phyloP scores from a whole-genome alignment of 2,329 filamentous ascomycete genomes.

The Xylariaceae sp. region DNA sequence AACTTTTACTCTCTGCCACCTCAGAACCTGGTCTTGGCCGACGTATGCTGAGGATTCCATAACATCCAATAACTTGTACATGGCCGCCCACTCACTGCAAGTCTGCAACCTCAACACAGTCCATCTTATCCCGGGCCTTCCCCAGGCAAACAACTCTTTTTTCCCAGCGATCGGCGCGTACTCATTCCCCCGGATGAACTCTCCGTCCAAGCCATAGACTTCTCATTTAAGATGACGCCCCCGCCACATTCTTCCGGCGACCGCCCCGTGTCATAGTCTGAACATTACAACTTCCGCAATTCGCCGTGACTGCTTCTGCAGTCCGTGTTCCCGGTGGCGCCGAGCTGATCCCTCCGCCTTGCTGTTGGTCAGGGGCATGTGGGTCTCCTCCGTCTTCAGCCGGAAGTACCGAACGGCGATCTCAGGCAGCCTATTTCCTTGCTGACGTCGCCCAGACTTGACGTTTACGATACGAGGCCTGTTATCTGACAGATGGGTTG shows the following conservation, averaged over 20 bases:
- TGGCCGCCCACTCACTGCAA: conserved; percentile 46
- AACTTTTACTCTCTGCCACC: conserved; percentile 5
- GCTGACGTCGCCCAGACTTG: conserved; percentile 62
- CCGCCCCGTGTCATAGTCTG: conserved; percentile 58
- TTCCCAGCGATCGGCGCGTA: conserved; percentile 68
- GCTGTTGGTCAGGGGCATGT: conserved; percentile 2
- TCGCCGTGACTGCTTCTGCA: conserved; percentile 49
- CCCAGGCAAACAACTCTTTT: conserved; percentile 55
- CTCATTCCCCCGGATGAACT: conserved; percentile 51
- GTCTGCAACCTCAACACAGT: conserved; percentile 34
- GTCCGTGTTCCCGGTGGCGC: conserved; percentile 30
- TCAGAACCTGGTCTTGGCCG: conserved; percentile 41
- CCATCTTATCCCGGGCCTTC: conserved; percentile 17
- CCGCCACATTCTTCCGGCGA: conserved; percentile 40
- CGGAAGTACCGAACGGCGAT: conserved; percentile 67
- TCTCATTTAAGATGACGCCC: too few species aligned
- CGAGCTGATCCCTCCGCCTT: conserved; percentile 60
- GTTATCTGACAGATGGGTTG: conserved; percentile 45
- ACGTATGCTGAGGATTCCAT: conserved; percentile 46
- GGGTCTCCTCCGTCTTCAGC: conserved; percentile 57
- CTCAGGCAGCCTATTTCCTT: conserved; percentile 46
- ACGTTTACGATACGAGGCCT: conserved; percentile 71
- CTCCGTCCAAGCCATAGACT: too few species aligned
- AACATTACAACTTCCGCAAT: conserved; percentile 63
- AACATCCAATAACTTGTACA: conserved; percentile 47